These are phyloP conservation scores for Eucalyptus viminalis DNA, from an alignment of 345 rosid genomes.

Conservation along the genomic window DNA sequence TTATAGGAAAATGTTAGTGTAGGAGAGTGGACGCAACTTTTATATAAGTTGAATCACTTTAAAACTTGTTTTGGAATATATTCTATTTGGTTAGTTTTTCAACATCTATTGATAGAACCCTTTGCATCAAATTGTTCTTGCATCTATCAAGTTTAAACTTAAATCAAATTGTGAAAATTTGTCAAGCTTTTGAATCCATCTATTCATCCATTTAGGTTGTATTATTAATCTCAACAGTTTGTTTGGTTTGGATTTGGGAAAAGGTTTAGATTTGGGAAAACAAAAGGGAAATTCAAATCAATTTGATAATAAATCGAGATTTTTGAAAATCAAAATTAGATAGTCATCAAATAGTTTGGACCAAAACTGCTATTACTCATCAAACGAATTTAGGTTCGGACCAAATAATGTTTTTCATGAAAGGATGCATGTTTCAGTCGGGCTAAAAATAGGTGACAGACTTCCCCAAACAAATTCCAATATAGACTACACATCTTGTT, in stretches of 20 bases:
- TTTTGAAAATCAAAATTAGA: not conserved
- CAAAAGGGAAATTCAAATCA: not conserved
- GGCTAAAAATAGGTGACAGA: not conserved
- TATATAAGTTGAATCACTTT: rapidly evolving
- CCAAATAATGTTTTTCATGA: not conserved
- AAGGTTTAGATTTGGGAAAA: not conserved
- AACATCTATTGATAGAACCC: not conserved
- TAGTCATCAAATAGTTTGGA: not conserved
- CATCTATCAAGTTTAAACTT: not conserved
- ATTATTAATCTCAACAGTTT: not conserved
- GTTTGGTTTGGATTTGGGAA: not conserved
- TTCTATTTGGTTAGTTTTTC: not conserved
- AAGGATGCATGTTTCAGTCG: not conserved
- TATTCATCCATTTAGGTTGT: not conserved
- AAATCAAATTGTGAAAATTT: not conserved
- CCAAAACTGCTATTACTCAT: not conserved
- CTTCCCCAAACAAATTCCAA: not conserved
- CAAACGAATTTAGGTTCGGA: not conserved
- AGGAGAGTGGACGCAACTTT: rapidly evolving
- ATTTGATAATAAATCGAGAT: not conserved
- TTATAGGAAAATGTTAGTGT: not conserved
- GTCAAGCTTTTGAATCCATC: not conserved
- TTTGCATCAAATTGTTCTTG: not conserved
- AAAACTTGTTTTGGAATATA: not conserved
- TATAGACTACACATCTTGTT: not conserved